phyloP scores from a whole-genome alignment of 2,329 filamentous ascomycete species.

The Macroventuria anomochaeta region DNA sequence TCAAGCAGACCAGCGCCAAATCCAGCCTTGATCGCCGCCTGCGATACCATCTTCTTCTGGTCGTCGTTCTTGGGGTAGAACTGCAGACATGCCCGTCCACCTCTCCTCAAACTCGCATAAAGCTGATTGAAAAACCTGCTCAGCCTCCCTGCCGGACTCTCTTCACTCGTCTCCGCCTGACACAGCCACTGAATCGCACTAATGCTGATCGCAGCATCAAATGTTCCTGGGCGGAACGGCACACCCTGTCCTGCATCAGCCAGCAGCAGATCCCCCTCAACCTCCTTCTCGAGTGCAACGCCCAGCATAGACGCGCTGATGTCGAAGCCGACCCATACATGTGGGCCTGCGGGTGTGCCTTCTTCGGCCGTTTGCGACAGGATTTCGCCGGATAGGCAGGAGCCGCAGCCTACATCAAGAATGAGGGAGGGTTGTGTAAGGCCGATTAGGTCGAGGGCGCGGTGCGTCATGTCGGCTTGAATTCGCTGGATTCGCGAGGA shows the following conservation, averaged over 20 bases:
- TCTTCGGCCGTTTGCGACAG: slow-evolving; percentile 73
- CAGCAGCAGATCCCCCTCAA: slow-evolving; percentile 91
- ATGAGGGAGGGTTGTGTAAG: slow-evolving; percentile 82
- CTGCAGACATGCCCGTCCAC: slow-evolving; percentile 90
- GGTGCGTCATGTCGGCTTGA: slow-evolving; percentile 91
- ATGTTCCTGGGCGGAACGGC: slow-evolving; percentile 88
- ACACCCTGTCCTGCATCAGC: slow-evolving; percentile 96
- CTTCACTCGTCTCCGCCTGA: slow-evolving; percentile 89
- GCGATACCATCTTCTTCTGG: slow-evolving; percentile 90
- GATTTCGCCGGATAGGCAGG: slow-evolving; percentile 92
- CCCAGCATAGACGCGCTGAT: slow-evolving; percentile 96
- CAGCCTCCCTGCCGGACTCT: slow-evolving; percentile 77
- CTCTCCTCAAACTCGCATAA: slow-evolving; percentile 82
- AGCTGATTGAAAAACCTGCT: slow-evolving; percentile 90
- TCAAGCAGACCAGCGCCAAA: slow-evolving; percentile 95
- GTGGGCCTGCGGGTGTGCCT: slow-evolving; percentile 73
- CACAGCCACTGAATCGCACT: slow-evolving; percentile 98
- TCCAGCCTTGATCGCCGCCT: slow-evolving; percentile 88
- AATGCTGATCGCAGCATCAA: slow-evolving; percentile 95
- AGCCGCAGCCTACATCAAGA: slow-evolving; percentile 96
- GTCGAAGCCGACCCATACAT: slow-evolving; percentile 98
- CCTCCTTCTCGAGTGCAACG: slow-evolving; percentile 86
- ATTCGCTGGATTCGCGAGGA: slow-evolving; percentile 95
- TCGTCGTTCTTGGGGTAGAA: slow-evolving; percentile 97
- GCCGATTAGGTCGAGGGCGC: slow-evolving; percentile 89